Conservation (phyloP, 2,329 filamentous ascomycete genomes). For the Aureobasidium zeae region DNA sequence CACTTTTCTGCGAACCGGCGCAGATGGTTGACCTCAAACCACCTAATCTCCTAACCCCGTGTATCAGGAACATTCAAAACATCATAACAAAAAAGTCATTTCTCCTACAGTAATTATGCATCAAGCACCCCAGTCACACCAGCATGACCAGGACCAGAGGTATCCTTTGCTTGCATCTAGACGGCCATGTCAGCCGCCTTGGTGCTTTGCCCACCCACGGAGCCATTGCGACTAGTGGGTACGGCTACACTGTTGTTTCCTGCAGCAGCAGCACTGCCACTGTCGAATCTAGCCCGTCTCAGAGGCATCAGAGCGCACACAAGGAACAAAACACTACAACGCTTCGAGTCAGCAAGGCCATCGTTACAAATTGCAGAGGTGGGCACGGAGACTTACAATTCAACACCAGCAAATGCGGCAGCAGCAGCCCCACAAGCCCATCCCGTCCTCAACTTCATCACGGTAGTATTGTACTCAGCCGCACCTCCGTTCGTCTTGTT, state of each 20-base stretch:
- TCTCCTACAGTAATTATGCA: too few relatives aligned
- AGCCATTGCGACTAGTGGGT: neutral
- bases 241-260: neutral
- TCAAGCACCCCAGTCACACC: neutral
- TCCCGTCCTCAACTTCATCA: neutral
- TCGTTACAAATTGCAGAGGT: neutral
- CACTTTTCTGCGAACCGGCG: too few relatives aligned
- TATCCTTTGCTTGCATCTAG: slow-evolving; percentile 3
- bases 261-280: neutral
- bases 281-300: neutral
- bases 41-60: too few relatives aligned
- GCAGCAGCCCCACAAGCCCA: slow-evolving; percentile 14
- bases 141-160: neutral
- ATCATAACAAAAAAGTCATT: too few relatives aligned
- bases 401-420: slow-evolving; percentile 8
- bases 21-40: too few relatives aligned
- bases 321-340: slow-evolving; percentile 5
- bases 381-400: slow-evolving; percentile 1
- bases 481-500: neutral
- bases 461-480: neutral
- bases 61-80: too few relatives aligned
- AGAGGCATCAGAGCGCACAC: slow-evolving; percentile 7
- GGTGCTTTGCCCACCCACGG: neutral
- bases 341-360: neutral
- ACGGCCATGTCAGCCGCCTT: neutral